phyloP scores from a whole-genome alignment of 1,284 basidiomycete species.

The Bjerkandera adusta region DNA sequence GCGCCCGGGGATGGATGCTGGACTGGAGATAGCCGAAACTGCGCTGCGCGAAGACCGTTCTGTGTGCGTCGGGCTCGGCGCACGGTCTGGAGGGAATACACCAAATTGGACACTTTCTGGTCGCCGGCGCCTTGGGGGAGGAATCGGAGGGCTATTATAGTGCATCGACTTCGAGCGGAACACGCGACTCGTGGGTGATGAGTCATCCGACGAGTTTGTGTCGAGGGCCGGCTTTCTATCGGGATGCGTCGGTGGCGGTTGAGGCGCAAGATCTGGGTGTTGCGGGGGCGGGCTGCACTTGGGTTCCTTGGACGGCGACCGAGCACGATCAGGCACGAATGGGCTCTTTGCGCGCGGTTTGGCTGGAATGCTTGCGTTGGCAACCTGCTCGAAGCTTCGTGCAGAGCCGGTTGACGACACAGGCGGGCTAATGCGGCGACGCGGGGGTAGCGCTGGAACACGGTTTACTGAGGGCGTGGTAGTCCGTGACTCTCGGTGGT shows the following conservation, averaged over 20 bases:
- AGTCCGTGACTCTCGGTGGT: slow-evolving; percentile 14
- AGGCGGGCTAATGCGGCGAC: slow-evolving; percentile 29
- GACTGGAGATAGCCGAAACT: slow-evolving; percentile 8
- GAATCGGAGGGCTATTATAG: slow-evolving; percentile 39
- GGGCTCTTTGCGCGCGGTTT: slow-evolving; percentile 19
- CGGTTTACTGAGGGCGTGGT: too few relatives aligned
- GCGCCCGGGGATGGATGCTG: slow-evolving; percentile 7
- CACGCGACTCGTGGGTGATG: slow-evolving; percentile 36
- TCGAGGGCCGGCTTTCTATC: slow-evolving; percentile 45
- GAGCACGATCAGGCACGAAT: slow-evolving; percentile 4
- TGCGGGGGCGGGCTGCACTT: slow-evolving; percentile 10
- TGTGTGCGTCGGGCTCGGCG: slow-evolving; percentile 13
- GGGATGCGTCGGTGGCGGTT: slow-evolving; percentile 53
- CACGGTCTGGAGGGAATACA: slow-evolving; percentile 19
- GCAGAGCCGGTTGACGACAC: slow-evolving; percentile 32
- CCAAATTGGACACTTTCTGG: slow-evolving; percentile 60
- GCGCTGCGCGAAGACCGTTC: slow-evolving; percentile 7
- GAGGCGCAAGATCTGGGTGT: slow-evolving; percentile 18
- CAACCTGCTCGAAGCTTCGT: slow-evolving; percentile 40
- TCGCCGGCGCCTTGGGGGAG: slow-evolving; percentile 44
- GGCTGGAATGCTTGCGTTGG: slow-evolving; percentile 31
- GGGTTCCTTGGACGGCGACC: background rate
- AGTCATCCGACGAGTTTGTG: slow-evolving; percentile 20
- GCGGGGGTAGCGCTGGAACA: slow-evolving; percentile 33
- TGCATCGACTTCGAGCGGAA: slow-evolving; percentile 58